Evolutionary conservation across 768 basidiomycete genomes (phyloP), one percentile per base, ranked within the genome.

Genomic region (Mrakia hoshinonis): DNA sequence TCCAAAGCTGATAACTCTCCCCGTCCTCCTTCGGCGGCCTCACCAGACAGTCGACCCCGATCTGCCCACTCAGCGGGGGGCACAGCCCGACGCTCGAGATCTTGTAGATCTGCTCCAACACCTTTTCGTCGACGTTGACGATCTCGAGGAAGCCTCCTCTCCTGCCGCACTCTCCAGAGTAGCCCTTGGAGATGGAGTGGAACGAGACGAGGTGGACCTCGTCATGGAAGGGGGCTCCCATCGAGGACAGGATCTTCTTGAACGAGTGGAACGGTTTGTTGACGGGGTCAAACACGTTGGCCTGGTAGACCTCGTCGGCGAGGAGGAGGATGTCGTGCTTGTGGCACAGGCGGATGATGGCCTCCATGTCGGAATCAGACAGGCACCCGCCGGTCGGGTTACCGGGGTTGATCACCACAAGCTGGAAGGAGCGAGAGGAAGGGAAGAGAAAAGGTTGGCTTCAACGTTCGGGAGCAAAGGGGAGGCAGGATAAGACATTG

Each of bases 231-330:
- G 85, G 84, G n/a, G 88, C 89, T 67, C 85, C 79, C 74, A 88
- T 81, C 51, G 84, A 81, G 65, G 83, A 81, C 2, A 96, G 86
- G 65, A 91, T 83, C 80, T 92, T 89, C 80, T 97, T 97, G 86
- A 99, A 98, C 12, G 90, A 92, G 63, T 87, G 85, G 85, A 99
- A 99, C 0, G 89, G 84, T 78, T 89, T 86, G 51, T 81, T 82
- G 6, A 75, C 60, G 4, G 76, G 76, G 55, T 84, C 82, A 82
- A 94, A 93, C 54, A 98, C 84, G 82, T 98, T 98, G 75, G 82
- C 82, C 81, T 99, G 95, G 84, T 99, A 97, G n/a, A 99, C 95
- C 80, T 99, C 95, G 80, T 99, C 95, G 0, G 95, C 95, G 74
- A 98, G 85, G 64, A 99, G 85, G 26, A 95, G 89, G 70, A 99